These are phyloP conservation scores for Chlorella vulgaris DNA, from an alignment of 139 green algal genomes.

Conservation along the genomic window DNA sequence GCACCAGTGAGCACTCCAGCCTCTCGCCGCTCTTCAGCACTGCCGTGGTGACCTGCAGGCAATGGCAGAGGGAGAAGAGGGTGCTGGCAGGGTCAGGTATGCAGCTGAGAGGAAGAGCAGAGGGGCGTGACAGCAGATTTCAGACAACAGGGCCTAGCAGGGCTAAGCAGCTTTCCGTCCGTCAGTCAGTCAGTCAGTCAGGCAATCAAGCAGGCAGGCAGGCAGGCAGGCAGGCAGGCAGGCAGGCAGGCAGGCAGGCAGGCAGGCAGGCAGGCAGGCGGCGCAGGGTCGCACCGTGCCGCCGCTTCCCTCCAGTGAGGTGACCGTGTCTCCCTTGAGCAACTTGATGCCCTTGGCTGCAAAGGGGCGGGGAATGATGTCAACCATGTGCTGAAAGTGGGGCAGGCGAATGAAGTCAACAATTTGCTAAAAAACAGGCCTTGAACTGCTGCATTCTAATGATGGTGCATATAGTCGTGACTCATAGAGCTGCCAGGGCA, in stretches of 20 bases:
- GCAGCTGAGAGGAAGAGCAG: not conserved
- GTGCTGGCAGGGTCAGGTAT: no score
- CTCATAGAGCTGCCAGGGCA: no score
- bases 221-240: no score
- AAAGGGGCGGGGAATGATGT: not conserved
- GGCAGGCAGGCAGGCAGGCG: no score
- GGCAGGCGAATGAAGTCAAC: slow-evolving; percentile 3
- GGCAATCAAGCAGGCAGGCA: no score
- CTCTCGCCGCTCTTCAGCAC: slow-evolving; percentile 66
- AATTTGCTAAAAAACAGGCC: no score
- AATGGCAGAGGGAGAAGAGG: not conserved
- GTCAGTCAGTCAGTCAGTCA: no score
- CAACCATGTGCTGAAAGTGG: not conserved
- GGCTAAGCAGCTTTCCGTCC: no score
- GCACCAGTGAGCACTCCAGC: slow-evolving; percentile 72
- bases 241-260: no score
- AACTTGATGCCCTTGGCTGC: slow-evolving; percentile 70
- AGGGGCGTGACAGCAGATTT: not conserved
- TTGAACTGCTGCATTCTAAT: no score
- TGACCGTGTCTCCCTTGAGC: slow-evolving; percentile 67
- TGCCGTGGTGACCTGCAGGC: slow-evolving; percentile 54
- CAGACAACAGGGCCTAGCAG: not conserved
- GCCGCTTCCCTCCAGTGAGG: slow-evolving; percentile 32
- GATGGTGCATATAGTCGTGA: no score
- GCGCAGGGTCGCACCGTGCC: slow-evolving; percentile 16